Conservation (phyloP, 1,284 basidiomycete species). For the Ustilago vetiveriae region DNA sequence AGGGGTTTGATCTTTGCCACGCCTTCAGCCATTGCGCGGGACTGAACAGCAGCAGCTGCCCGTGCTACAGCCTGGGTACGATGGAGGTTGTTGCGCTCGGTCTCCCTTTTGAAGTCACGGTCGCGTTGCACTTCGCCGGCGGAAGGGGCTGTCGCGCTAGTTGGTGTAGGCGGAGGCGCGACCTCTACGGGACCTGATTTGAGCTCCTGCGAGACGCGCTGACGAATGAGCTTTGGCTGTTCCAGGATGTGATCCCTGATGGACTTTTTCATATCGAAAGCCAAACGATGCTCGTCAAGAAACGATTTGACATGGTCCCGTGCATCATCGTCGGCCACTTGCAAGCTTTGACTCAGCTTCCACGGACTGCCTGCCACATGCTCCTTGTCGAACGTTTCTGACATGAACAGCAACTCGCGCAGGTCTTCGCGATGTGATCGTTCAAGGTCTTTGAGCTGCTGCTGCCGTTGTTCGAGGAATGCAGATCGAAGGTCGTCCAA, state of each 20-base stretch:
- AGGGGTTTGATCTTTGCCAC: slow-evolving; percentile 42
- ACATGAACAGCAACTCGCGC: slow-evolving; percentile 47
- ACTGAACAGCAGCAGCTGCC: slow-evolving; percentile 39
- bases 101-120: slow-evolving; percentile 30
- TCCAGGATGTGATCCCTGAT: slow-evolving; percentile 29
- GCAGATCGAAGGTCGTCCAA: slow-evolving; percentile 39
- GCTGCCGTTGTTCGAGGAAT: slow-evolving; percentile 36
- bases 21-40: slow-evolving; percentile 33
- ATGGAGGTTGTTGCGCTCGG: slow-evolving; percentile 19
- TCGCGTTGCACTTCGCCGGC: slow-evolving; percentile 38
- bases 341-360: slow-evolving; percentile 36
- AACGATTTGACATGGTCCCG: slow-evolving; percentile 30
- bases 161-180: slow-evolving; percentile 41
- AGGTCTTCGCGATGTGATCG: slow-evolving; percentile 24
- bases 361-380: slow-evolving; percentile 40
- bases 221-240: slow-evolving; percentile 29
- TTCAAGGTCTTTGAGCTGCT: slow-evolving; percentile 37
- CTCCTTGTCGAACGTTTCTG: slow-evolving; percentile 29
- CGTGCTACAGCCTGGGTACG: slow-evolving; percentile 38
- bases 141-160: slow-evolving; percentile 26
- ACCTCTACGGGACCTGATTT: slow-evolving; percentile 31
- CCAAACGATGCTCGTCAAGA: slow-evolving; percentile 17
- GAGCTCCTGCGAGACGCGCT: slow-evolving; percentile 32
- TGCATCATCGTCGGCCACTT: slow-evolving; percentile 28
- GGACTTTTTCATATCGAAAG: slow-evolving; percentile 23